phyloP scores from a whole-genome alignment of 306 rosid genomes.

The apple (Malus domestica) region DNA sequence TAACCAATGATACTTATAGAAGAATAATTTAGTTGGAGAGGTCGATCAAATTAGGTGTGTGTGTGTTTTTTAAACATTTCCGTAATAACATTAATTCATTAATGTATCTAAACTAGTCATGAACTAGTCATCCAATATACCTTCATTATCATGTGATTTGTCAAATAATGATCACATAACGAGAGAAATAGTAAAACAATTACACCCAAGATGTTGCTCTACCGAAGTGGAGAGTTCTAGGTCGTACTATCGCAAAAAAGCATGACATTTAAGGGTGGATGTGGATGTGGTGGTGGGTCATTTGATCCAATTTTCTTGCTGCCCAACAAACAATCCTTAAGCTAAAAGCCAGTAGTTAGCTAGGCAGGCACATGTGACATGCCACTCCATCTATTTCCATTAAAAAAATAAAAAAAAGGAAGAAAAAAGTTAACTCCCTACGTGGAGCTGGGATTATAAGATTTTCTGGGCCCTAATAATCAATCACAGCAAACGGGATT shows the following conservation, averaged over 20 bases:
- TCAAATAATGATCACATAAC: background rate
- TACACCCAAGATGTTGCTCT: background rate
- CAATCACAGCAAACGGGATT: slow-evolving; percentile 10
- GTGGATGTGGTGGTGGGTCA: slow-evolving; percentile 45
- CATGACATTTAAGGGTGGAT: slow-evolving; percentile 9
- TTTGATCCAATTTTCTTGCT: slow-evolving; percentile 12
- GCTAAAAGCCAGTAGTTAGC: slow-evolving; percentile 18
- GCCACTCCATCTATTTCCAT: slow-evolving; percentile 18
- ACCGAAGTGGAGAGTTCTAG: background rate
- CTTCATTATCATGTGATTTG: background rate
- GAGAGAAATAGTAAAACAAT: background rate
- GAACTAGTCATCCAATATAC: background rate
- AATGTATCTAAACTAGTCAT: background rate
- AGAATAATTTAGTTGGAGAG: background rate
- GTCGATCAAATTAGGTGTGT: background rate
- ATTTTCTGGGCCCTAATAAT: slow-evolving; percentile 44
- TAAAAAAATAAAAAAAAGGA: background rate
- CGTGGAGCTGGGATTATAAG: slow-evolving; percentile 11
- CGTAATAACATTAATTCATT: background rate
- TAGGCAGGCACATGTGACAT: slow-evolving; percentile 40
- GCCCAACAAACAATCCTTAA: slow-evolving; percentile 44
- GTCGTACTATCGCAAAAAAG: background rate
- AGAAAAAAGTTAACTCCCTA: background rate
- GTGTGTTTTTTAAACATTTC: background rate
- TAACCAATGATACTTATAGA: background rate